phyloP scores from a whole-genome alignment of 1,284 basidiomycete genomes.

The Apiotrichum porosum region DNA sequence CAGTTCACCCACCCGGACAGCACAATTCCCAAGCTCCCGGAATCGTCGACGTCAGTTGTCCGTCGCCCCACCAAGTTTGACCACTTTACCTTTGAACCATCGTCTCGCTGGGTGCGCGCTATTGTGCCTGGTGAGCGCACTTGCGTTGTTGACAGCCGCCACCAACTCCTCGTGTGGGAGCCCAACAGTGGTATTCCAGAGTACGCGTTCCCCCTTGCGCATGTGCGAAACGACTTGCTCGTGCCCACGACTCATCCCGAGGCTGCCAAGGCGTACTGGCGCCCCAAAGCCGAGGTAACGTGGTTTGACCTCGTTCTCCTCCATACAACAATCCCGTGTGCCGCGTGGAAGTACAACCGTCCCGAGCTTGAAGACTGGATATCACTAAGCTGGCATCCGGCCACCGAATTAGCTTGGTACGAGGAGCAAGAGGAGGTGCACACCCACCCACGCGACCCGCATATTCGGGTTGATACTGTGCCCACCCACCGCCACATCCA shows the following conservation, averaged over 20 bases:
- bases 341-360: conserved; percentile 3
- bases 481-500: background rate
- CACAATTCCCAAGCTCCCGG: background rate
- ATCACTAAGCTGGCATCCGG: background rate
- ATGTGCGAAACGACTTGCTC: conserved; percentile 5
- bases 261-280: conserved; percentile 1
- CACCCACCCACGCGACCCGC: conserved; percentile 1
- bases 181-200: background rate
- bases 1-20: background rate
- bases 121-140: background rate
- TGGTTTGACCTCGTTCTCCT: conserved; percentile 3
- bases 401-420: background rate
- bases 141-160: conserved; percentile 1
- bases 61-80: background rate
- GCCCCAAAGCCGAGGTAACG: background rate
- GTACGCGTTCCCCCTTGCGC: conserved; percentile 1
- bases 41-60: too few relatives aligned
- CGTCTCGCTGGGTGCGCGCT: conserved; percentile 3
- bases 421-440: conserved; percentile 4
- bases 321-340: background rate
- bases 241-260: background rate
- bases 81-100: background rate
- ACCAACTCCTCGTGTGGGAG: conserved; percentile 8
- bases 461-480: background rate
- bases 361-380: background rate